phyloP scores from a whole-genome alignment of 2,329 filamentous ascomycete species.

The Aschersonia sp. region DNA sequence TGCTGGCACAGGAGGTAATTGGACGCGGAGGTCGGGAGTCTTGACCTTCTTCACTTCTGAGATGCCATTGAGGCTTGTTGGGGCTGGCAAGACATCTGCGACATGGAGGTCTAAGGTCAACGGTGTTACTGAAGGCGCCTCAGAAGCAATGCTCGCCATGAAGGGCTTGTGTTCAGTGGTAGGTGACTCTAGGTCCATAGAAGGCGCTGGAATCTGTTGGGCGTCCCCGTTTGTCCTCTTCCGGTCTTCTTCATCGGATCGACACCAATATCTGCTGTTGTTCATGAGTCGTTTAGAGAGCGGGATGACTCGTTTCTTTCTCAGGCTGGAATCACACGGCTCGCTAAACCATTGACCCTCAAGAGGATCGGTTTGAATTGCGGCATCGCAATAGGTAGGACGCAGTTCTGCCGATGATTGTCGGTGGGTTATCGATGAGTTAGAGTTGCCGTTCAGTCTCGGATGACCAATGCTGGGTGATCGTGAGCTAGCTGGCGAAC shows the following conservation, averaged over 20 bases:
- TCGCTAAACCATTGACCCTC: slow-evolving; percentile 37
- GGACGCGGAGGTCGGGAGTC: slow-evolving; percentile 34
- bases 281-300: slow-evolving; percentile 37
- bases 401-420: slow-evolving; percentile 23
- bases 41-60: slow-evolving; percentile 21
- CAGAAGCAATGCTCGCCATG: slow-evolving; percentile 7
- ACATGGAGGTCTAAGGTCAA: slow-evolving; percentile 11
- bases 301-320: slow-evolving; percentile 34
- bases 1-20: slow-evolving; percentile 39
- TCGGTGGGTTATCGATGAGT: slow-evolving; percentile 14
- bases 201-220: slow-evolving; percentile 13
- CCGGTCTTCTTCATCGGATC: slow-evolving; percentile 21
- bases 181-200: slow-evolving; percentile 26
- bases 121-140: slow-evolving; percentile 11
- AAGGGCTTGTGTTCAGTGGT: slow-evolving; percentile 14
- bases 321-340: slow-evolving; percentile 17
- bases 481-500: slow-evolving; percentile 29
- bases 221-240: slow-evolving; percentile 12
- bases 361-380: slow-evolving; percentile 40
- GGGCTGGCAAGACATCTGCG: slow-evolving; percentile 15
- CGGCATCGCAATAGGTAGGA: slow-evolving; percentile 32
- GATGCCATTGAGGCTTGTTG: slow-evolving; percentile 4
- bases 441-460: slow-evolving; percentile 13
- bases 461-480: slow-evolving; percentile 21
- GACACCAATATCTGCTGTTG: slow-evolving; percentile 27